Conservation (phyloP, 345 rosid species). For the Rubroshorea leprosula region DNA sequence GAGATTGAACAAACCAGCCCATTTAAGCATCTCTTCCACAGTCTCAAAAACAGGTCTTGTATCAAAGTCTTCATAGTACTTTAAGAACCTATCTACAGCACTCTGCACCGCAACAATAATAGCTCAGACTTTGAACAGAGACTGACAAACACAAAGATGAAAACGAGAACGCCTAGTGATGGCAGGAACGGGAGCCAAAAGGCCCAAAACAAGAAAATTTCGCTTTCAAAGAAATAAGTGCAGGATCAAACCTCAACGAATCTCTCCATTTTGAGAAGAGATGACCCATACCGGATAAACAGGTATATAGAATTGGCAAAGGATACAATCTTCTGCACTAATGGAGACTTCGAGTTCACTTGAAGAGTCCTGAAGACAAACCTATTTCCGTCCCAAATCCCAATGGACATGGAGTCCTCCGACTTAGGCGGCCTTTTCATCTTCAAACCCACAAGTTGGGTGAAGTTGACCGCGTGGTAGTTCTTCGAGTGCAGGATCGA, state of each 20-base stretch:
- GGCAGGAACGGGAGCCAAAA: no score
- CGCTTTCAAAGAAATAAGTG: background rate
- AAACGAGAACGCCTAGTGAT: no score
- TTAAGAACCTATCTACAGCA: slow-evolving; percentile 59
- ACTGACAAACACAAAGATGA: background rate
- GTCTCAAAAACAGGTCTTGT: slow-evolving; percentile 65
- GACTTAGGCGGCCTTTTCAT: slow-evolving; percentile 39
- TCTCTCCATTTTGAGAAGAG: slow-evolving; percentile 60
- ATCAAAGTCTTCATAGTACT: slow-evolving; percentile 58
- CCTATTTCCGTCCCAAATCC: slow-evolving; percentile 73
- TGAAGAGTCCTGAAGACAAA: slow-evolving; percentile 58
- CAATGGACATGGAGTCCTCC: slow-evolving; percentile 46
- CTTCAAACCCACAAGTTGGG: slow-evolving; percentile 39
- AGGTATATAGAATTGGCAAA: slow-evolving; percentile 47
- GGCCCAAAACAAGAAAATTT: background rate
- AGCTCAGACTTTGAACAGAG: background rate
- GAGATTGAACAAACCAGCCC: slow-evolving; percentile 77
- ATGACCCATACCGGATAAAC: slow-evolving; percentile 69
- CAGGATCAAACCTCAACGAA: slow-evolving; percentile 49
- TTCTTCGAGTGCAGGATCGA: slow-evolving; percentile 91
- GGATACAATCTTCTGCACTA: slow-evolving; percentile 52
- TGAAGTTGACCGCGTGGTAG: slow-evolving; percentile 61
- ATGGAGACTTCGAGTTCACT: slow-evolving; percentile 29
- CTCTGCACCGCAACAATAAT: slow-evolving; percentile 33
- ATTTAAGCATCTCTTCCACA: slow-evolving; percentile 86